phyloP scores from a whole-genome alignment of 192 early-diverging fungal species.

The Haplosporangium gracile region DNA sequence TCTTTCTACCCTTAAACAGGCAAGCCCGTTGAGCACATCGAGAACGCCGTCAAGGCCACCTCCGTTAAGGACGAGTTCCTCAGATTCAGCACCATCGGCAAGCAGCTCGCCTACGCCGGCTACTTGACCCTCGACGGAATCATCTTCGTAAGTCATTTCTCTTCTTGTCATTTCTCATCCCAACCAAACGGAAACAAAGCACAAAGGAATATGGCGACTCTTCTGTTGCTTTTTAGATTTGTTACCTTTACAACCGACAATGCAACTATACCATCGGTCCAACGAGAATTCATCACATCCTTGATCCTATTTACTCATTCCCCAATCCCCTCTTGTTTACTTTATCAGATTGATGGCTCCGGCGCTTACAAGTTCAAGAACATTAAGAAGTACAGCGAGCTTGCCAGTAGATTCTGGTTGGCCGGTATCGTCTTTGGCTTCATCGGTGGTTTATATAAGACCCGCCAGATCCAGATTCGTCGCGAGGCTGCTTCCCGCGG shows the following conservation, averaged over 20 bases:
- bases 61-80: constrained; percentile 72
- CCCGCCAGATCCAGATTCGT: constrained; percentile 66
- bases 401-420: constrained; percentile 78
- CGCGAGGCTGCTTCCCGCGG: constrained; percentile 52
- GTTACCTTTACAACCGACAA: not conserved
- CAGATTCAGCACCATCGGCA: constrained; percentile 63
- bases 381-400: constrained; percentile 71
- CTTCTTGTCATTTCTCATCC: not conserved
- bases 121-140: constrained; percentile 76
- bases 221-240: not conserved
- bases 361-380: constrained; percentile 74
- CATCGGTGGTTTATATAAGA: constrained; percentile 74
- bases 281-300: too few relatives aligned
- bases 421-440: constrained; percentile 73
- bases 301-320: not conserved
- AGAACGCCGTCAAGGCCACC: constrained; percentile 67
- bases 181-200: not conserved
- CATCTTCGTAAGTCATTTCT: constrained; percentile 66
- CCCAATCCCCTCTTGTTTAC: not conserved
- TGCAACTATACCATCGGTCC: not conserved
- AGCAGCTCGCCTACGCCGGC: constrained; percentile 68
- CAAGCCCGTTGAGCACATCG: constrained; percentile 77
- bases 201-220: not conserved
- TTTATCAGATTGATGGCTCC: constrained; percentile 64
- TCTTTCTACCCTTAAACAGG: constrained; percentile 12